Evolutionary conservation across 164 flowering plant genomes (phyloP), one percentile per base, ranked within the genome.

Genomic region (Nymphaea thermarum): DNA sequence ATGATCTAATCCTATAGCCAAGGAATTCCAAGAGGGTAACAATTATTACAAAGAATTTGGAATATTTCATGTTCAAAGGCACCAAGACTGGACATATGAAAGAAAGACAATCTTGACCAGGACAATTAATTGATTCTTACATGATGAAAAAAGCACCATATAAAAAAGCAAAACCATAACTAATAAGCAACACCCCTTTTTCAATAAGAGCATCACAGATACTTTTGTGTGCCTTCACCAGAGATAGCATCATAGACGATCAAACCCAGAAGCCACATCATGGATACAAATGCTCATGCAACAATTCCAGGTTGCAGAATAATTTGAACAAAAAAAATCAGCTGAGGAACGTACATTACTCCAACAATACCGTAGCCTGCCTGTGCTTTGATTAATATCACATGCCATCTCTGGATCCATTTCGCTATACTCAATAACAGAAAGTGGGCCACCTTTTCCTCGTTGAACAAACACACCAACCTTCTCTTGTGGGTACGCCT

Each of bases 351-450:
- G 65, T 88, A 94, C 99, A 81, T 92, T 95, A 78, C 99, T 95
- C 98, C 99, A 95, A 77, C 99, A 95, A 75, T 70, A 90, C 64
- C 89, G 98, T 73, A 95, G 99, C 6, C 98, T 91, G 25, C 99
- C 99, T 64, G 98, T 95, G 78, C 73, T 76, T 70, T 90, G 98
- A 78, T 95, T 89, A 74, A 90, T 81, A 68, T 80, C 90, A 76
- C 82, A 82, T 43, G 98, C 84, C 79, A 89, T 67, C 51, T 93
- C 74, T 68, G 76, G 78, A 77, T 95, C 99, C 76, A 95, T 67
- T 77, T 95, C 99, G 78, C 87, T 92, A 80, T 95, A 95, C 69
- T 95, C 99, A 73, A 95, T 87, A 59, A 95, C 99, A 63, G 91
- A 78, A 51, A 95, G 79, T 14, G 96, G 97, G 62, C 99, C 99